These are phyloP conservation scores for Triticum dicoccoides DNA, from an alignment of 176 grass and related monocot species.

Conservation along the genomic window DNA sequence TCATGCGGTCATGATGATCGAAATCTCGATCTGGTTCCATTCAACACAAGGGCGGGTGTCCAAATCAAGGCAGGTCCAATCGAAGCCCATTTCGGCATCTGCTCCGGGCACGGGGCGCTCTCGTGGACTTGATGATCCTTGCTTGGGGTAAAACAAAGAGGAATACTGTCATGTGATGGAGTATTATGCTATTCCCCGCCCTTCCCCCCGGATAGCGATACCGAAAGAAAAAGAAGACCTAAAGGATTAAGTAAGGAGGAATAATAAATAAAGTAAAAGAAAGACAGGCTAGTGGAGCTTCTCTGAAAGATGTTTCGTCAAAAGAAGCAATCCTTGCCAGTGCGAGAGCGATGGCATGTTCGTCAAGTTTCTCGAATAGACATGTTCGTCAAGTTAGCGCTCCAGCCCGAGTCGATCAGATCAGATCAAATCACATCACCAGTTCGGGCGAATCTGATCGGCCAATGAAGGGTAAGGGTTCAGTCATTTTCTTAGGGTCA, in stretches of 20 bases:
- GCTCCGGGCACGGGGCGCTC: not conserved
- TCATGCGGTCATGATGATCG: not conserved
- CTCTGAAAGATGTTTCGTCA: not conserved
- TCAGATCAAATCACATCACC: not conserved
- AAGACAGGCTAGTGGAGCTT: not conserved
- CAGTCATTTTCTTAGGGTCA: not conserved
- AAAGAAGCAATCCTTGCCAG: not conserved
- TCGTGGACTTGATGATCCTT: not conserved
- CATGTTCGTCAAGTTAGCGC: not conserved
- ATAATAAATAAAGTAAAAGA: not conserved
- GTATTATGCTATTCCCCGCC: not conserved
- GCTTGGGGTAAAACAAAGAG: not conserved
- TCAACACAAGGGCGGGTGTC: slow-evolving; percentile 13
- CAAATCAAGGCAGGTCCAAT: not conserved
- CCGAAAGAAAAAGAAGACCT: not conserved
- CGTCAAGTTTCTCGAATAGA: not conserved
- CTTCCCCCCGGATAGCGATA: not conserved
- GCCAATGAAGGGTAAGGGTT: not conserved
- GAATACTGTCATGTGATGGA: slow-evolving; percentile 27
- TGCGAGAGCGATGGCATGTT: not conserved
- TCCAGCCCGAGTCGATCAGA: not conserved
- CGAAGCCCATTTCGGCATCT: slow-evolving; percentile 4
- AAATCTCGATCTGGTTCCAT: not conserved
- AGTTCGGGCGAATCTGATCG: not conserved
- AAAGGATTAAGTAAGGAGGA: not conserved